phyloP scores from a whole-genome alignment of 2,329 filamentous ascomycete species.

The Diaporthe destruens region DNA sequence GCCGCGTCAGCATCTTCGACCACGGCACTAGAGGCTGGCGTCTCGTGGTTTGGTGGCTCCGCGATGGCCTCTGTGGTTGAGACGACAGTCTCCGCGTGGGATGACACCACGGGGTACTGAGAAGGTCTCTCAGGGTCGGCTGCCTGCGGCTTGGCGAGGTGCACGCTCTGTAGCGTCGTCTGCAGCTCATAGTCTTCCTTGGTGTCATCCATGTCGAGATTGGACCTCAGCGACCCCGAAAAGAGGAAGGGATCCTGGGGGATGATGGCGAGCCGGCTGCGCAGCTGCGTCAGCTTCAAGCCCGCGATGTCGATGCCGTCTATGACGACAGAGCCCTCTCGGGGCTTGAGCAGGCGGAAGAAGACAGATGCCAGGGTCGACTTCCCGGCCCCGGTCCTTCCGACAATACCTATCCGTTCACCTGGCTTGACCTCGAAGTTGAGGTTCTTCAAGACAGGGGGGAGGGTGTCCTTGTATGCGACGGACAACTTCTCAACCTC shows the following conservation, averaged over 20 bases:
- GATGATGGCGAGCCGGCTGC: constrained; percentile 73
- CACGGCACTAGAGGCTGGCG: background rate
- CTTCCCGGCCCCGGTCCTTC: constrained; percentile 75
- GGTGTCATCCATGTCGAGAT: constrained; percentile 72
- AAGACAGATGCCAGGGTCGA: constrained; percentile 74
- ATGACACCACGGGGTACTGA: constrained; percentile 35
- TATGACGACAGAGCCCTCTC: constrained; percentile 57
- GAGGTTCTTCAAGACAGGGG: constrained; percentile 54
- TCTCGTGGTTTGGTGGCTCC: constrained; percentile 20
- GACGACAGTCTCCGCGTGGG: constrained; percentile 43
- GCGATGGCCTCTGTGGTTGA: constrained; percentile 40
- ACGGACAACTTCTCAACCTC: constrained; percentile 55
- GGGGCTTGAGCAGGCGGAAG: constrained; percentile 68
- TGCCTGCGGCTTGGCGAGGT: constrained; percentile 64
- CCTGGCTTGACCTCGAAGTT: constrained; percentile 58
- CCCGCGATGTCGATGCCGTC: constrained; percentile 66
- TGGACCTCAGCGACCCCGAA: constrained; percentile 72
- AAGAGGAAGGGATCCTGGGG: constrained; percentile 77
- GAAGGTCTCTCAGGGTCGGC: constrained; percentile 52
- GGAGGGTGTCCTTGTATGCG: constrained; percentile 52
- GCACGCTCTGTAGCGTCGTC: constrained; percentile 69
- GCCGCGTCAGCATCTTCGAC: constrained; percentile 31
- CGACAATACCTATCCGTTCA: constrained; percentile 75
- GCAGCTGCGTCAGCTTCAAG: constrained; percentile 70
- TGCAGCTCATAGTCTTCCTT: constrained; percentile 73